A percentile compares a stretch with the other conserved stretches of the same genome.
Conservation (phyloP, 2,329 filamentous ascomycete species). For the Microcera coccophila region DNA sequence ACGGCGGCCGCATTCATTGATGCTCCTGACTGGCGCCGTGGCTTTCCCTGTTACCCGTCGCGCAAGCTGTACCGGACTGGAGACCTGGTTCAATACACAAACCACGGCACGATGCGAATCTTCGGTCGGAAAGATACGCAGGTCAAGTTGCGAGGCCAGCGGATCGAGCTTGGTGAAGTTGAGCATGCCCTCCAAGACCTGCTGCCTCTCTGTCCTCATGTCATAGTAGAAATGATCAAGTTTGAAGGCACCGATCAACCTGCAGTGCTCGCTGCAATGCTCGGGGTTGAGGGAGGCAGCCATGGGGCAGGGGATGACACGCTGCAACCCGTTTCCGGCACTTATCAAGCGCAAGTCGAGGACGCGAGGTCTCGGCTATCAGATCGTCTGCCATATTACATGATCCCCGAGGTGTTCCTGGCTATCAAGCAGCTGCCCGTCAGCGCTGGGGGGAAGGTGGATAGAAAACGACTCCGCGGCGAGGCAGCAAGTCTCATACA, state of each 20-base stretch:
- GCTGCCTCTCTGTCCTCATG: neutral
- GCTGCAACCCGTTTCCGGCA: neutral
- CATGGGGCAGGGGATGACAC: too few relatives aligned
- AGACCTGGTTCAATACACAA: constrained; percentile 5
- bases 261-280: neutral
- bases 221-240: neutral
- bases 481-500: neutral
- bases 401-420: constrained; percentile 6
- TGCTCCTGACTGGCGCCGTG: neutral
- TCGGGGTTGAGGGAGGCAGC: neutral
- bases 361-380: neutral
- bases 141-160: constrained; percentile 2
- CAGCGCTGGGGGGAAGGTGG: constrained; percentile 3
- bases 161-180: constrained; percentile 1
- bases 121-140: constrained; percentile 2
- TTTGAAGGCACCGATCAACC: neutral
- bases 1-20: constrained; percentile 11
- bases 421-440: neutral
- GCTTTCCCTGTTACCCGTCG: too few relatives aligned
- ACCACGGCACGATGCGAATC: constrained; percentile 1
- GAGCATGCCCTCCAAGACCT: neutral
- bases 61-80: constrained; percentile 5
- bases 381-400: constrained; percentile 4
- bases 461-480: neutral
- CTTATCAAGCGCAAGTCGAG: neutral